Conservation (phyloP, 345 rosid species). For the Sapria himalayana region DNA sequence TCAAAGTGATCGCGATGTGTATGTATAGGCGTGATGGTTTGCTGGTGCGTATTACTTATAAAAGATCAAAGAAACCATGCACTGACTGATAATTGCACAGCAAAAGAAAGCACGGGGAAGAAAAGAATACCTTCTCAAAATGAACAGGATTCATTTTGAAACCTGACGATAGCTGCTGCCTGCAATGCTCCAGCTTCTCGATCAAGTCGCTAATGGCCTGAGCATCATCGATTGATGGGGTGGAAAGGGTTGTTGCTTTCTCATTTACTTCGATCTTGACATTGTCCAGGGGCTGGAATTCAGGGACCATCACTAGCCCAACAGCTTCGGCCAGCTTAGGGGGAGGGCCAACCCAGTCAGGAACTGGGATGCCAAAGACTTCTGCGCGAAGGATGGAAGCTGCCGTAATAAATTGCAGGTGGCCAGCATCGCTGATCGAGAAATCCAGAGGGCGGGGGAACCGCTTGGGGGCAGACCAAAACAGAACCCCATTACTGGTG, state of each 20-base stretch:
- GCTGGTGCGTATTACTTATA: too few relatives aligned
- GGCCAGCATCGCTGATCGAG: conserved; percentile 46
- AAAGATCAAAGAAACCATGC: not conserved
- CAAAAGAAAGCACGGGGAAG: too few relatives aligned
- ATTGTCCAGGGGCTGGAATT: conserved; percentile 69
- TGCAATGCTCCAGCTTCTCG: conserved; percentile 44
- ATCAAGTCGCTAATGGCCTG: conserved; percentile 48
- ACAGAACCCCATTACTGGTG: conserved; percentile 80
- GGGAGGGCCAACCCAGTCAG: conserved; percentile 62
- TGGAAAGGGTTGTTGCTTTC: conserved; percentile 57
- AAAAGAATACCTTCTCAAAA: conserved; percentile 65
- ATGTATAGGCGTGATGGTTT: too few relatives aligned
- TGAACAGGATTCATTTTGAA: conserved; percentile 85
- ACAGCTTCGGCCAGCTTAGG: conserved; percentile 45
- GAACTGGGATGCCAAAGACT: conserved; percentile 64
- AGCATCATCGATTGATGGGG: conserved; percentile 73
- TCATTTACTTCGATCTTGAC: conserved; percentile 81
- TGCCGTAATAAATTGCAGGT: conserved; percentile 50
- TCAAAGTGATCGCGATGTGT: too few relatives aligned
- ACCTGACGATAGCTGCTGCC: conserved; percentile 26
- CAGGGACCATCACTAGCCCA: conserved; percentile 59
- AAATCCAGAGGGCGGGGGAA: conserved; percentile 72
- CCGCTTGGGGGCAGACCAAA: conserved; percentile 98
- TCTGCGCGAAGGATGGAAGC: conserved; percentile 79
- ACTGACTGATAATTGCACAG: not conserved